Conservation (phyloP, 306 rosid species). For the Datisca glomerata region DNA sequence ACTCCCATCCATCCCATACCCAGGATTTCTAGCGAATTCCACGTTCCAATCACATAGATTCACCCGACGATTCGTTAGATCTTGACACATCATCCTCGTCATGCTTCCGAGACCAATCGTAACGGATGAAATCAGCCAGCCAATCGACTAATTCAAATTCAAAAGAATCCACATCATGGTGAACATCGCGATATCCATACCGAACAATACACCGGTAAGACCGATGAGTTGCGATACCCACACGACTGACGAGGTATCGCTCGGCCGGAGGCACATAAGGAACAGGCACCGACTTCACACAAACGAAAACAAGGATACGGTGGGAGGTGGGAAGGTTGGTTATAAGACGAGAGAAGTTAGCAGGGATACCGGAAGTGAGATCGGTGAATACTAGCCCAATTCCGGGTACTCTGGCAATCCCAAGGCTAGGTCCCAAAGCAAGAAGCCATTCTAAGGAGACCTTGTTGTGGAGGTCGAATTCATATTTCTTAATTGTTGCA, state of each 20-base stretch:
- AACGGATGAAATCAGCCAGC: constrained; percentile 54
- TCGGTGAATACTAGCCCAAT: constrained; percentile 11
- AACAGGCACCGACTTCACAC: constrained; percentile 8
- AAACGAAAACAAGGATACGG: constrained; percentile 9
- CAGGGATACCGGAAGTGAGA: constrained; percentile 9
- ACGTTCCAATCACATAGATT: constrained; percentile 39
- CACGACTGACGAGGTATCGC: constrained; percentile 6
- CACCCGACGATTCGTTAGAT: constrained; percentile 35
- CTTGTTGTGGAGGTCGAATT: constrained; percentile 10
- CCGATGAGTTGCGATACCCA: constrained; percentile 2
- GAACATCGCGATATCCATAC: constrained; percentile 14
- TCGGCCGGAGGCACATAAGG: constrained; percentile 8
- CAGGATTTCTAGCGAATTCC: constrained; percentile 15
- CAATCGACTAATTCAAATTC: constrained; percentile 58
- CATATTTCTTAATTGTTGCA: constrained; percentile 8
- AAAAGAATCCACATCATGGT: constrained; percentile 53
- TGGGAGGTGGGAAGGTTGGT: constrained; percentile 12
- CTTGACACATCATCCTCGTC: constrained; percentile 34
- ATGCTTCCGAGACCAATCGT: constrained; percentile 44
- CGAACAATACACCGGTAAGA: constrained; percentile 7
- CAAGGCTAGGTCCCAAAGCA: constrained; percentile 9
- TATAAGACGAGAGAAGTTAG: constrained; percentile 5
- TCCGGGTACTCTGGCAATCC: constrained; percentile 8
- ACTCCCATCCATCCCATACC: constrained; percentile 50
- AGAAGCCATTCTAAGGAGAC: constrained; percentile 10